Base-by-base conservation (phyloP, 1,284 basidiomycete species). In the Ustilago xerochloae region DNA sequence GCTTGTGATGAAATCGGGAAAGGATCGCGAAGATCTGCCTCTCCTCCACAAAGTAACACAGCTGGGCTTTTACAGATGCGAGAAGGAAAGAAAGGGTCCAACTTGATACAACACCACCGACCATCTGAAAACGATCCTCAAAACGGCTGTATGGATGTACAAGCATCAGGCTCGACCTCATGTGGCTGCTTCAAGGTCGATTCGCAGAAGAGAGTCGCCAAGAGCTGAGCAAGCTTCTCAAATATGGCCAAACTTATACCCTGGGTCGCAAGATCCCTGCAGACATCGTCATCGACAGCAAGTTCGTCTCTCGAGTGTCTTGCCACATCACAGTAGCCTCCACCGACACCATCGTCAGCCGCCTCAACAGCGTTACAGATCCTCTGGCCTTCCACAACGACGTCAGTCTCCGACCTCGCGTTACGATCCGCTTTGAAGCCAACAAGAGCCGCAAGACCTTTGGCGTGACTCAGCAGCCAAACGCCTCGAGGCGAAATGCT, bases 241-340 rank as follows among this genome's bases (percentile, higher is more conserved):
- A 76, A 50, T 76, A 66, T 24, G 72, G 71, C n/a, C 50, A 66
- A 33, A 58, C 67, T n/a, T 80, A 80, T 50, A 60, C 53, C 36
- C 51, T 80, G 45, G 78, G 78, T 16, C 67, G 78, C 51, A 80
- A 78, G 59, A 68, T 66, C 30, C 78, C 78, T 20, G 78, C 78
- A 26, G 72, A 78, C 58, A 70, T 80, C 22, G 61, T 80, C 63
- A 54, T 80, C 35, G 67, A 69, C 15, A 73, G 70, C 68, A 80
- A 80, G 58, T 75, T 70, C 15, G 74, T 80, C 43, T 71, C 66
- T 6, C 67, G 73, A 8, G 55, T 50, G 6, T 72, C 70, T 8
- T 74, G 68, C 28, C 62, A 63, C 49, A 58, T 80, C 50, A 51
- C 54, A 5, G 59, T 78, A 20, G 76, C 48, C 2, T 53, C 58